Evolutionary conservation across 106 monocot species (phyloP).

Genomic region (Dioscorea alata): DNA sequence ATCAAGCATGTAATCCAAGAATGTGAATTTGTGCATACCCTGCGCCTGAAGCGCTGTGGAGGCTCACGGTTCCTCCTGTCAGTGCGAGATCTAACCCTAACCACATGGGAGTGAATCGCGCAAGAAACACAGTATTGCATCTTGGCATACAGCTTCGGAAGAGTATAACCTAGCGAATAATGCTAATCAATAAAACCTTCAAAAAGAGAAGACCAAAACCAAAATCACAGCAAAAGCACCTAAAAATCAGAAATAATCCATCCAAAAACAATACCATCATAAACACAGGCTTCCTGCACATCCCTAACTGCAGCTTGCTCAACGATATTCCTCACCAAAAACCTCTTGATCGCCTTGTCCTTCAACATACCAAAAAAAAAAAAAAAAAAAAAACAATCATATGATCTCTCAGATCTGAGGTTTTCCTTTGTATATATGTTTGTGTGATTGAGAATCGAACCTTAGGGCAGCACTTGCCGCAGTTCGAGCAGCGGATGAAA

Average conservation of each 20-base stretch:
- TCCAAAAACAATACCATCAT: conserved; percentile 30
- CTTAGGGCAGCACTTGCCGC: conserved; percentile 75
- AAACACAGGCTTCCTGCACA: conserved; percentile 47
- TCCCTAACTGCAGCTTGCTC: conserved; percentile 62
- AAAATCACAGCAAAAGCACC: not conserved
- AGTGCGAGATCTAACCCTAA: conserved; percentile 48
- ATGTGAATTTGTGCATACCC: conserved; percentile 18
- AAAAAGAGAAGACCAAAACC: not conserved
- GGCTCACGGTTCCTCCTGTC: conserved; percentile 47
- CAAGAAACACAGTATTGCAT: conserved; percentile 65
- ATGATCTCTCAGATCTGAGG: no score
- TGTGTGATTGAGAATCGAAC: conserved; percentile 3
- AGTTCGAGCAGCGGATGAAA: conserved; percentile 78
- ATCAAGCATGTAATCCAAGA: no score
- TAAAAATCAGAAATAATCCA: not conserved
- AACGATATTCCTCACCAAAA: conserved; percentile 50
- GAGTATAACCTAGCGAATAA: conserved; percentile 24
- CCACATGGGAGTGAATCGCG: conserved; percentile 65
- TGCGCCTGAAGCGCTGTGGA: conserved; percentile 47
- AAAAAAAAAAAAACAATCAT: not conserved
- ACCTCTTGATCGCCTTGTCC: conserved; percentile 73
- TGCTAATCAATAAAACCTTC: no score
- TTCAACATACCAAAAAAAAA: not conserved
- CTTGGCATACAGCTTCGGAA: conserved; percentile 62
- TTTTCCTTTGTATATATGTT: no score